Evolutionary conservation across 2,329 filamentous ascomycete species (phyloP), one percentile per base, ranked within the genome.

Genomic region (Pseudophaeomoniella oleicola): DNA sequence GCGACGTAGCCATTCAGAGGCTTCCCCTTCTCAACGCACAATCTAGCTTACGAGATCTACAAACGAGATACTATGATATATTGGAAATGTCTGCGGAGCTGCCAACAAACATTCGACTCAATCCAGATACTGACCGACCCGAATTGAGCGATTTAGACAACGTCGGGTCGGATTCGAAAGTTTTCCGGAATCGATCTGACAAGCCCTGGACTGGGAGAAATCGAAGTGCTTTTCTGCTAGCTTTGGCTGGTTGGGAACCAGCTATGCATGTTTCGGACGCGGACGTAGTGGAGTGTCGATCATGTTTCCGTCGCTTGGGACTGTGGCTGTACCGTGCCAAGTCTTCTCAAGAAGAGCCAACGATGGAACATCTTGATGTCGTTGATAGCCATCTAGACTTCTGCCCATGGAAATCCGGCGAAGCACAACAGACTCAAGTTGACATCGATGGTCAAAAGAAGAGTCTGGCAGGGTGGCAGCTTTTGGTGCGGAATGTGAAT

Each of bases 251-350:
- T 17, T 34, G 32, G 32, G 32, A 34, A 34, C 17, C 9, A 15
- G 9, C 32, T 18, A 6, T 12, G 14, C 4, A 13, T 12, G 66
- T 33, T 73, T 72, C 56, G 78, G 78, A 47, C 58, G 78, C 53
- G 17, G 54, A 84, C 41, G 72, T 88, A 12, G 78, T 82, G 4
- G 77, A 76, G 3, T 98, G 90, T 56, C 71, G 79, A 40, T 82
- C 84, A 14, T 98, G 90, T 54, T 81, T 93, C 50, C 77, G 90
- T 40, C 76, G 87, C 2, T 66, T 96, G 0, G 90, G 90, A 0
- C 67, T 98, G 2, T 98, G 90, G 90, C 80, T 98, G 65, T 96
- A 93, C 55, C n/a, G 22, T 27, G 9, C 6, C 9, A 27, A 27
- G n/a, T 6, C 9, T 6, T 40, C 45, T 14, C 44, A 44, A 27